phyloP scores from a whole-genome alignment of 2,329 filamentous ascomycete species.

The Dothideomycetes sp. region DNA sequence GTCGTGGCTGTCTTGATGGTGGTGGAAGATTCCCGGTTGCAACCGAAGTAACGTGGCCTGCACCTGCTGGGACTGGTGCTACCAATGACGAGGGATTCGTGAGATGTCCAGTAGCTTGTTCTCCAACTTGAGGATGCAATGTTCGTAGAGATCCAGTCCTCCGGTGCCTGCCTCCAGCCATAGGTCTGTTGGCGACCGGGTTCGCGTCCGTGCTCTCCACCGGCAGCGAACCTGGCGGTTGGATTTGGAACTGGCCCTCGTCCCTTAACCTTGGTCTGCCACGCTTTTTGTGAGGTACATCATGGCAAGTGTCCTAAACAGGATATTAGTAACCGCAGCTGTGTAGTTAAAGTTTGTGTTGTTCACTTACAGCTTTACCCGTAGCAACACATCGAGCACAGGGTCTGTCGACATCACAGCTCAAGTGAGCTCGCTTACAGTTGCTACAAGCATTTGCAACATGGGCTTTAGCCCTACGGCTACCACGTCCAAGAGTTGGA shows the following conservation, averaged over 20 bases:
- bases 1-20: neutral
- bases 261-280: slow-evolving; percentile 70
- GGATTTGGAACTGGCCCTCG: slow-evolving; percentile 32
- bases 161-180: slow-evolving; percentile 21
- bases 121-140: slow-evolving; percentile 18
- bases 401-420: slow-evolving; percentile 58
- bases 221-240: neutral
- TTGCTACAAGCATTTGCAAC: slow-evolving; percentile 79
- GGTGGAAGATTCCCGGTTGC: neutral
- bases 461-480: slow-evolving; percentile 46
- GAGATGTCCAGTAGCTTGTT: neutral
- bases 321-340: slow-evolving; percentile 13
- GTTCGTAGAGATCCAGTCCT: slow-evolving; percentile 27
- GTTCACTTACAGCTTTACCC: slow-evolving; percentile 52
- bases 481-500: slow-evolving; percentile 16
- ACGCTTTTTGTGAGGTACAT: slow-evolving; percentile 80
- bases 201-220: neutral
- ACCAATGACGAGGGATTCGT: neutral
- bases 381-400: slow-evolving; percentile 70
- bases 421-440: slow-evolving; percentile 74
- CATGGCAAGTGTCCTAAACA: slow-evolving; percentile 63
- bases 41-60: neutral
- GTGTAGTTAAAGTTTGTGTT: slow-evolving; percentile 5
- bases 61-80: neutral
- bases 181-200: slow-evolving; percentile 15